These are phyloP conservation scores for Goffeauzyma gilvescens DNA, from an alignment of 768 basidiomycete species.

Conservation along the genomic window DNA sequence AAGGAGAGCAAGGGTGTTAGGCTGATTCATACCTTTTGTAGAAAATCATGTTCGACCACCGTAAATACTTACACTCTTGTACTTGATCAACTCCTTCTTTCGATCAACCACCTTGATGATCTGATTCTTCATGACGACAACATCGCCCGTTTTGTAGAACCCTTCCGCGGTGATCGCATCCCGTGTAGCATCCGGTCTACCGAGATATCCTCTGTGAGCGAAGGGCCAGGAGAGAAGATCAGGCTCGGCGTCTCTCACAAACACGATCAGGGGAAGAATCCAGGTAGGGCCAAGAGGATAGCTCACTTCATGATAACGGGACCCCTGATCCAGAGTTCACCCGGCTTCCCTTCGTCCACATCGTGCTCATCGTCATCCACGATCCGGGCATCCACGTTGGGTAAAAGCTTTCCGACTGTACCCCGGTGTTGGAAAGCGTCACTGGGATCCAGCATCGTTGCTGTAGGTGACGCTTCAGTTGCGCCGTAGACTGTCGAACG, in stretches of 20 bases:
- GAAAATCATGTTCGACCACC: too few relatives aligned
- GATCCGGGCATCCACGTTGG: slow-evolving; percentile 57
- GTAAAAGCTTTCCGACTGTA: slow-evolving; percentile 47
- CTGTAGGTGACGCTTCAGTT: slow-evolving; percentile 63
- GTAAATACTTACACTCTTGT: slow-evolving; percentile 35
- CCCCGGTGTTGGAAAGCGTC: slow-evolving; percentile 40
- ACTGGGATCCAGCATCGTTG: slow-evolving; percentile 39
- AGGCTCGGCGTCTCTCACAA: too few relatives aligned
- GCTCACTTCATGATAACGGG: slow-evolving; percentile 50
- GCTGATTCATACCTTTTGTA: too few relatives aligned
- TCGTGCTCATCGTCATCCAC: slow-evolving; percentile 44
- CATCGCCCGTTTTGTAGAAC: slow-evolving; percentile 82
- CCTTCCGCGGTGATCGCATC: slow-evolving; percentile 41
- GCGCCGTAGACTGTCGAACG: slow-evolving; percentile 36
- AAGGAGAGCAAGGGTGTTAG: too few relatives aligned
- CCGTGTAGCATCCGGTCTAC: slow-evolving; percentile 49
- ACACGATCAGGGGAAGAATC: background rate
- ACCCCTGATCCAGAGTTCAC: slow-evolving; percentile 68
- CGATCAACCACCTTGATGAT: slow-evolving; percentile 40
- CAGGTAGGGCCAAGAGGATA: background rate
- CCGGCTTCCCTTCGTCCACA: slow-evolving; percentile 40
- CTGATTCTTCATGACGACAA: slow-evolving; percentile 45
- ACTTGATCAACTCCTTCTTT: slow-evolving; percentile 35
- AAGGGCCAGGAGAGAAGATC: background rate
- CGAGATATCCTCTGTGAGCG: slow-evolving; percentile 45